Evolutionary conservation across 2,329 filamentous ascomycete species (phyloP).

Genomic region (Rosellinia necatrix): DNA sequence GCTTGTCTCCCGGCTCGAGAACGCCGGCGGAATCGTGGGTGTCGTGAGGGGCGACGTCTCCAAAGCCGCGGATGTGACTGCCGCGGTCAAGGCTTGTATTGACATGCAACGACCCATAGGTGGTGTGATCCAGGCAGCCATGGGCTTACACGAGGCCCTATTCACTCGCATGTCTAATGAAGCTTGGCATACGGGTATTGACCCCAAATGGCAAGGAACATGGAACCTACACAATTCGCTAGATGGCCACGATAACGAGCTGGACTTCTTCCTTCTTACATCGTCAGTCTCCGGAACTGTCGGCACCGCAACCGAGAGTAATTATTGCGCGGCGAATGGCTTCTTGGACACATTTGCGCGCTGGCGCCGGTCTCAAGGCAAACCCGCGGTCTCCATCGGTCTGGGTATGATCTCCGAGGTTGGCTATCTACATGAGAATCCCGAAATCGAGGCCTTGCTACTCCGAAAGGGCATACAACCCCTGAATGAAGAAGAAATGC

Average conservation of each 20-base stretch:
- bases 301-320: slow-evolving; percentile 40
- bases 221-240: slow-evolving; percentile 27
- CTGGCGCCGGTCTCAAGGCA: slow-evolving; percentile 32
- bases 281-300: slow-evolving; percentile 37
- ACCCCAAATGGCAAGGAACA: slow-evolving; percentile 25
- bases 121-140: slow-evolving; percentile 43
- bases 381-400: slow-evolving; percentile 31
- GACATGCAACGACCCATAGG: slow-evolving; percentile 23
- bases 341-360: slow-evolving; percentile 42
- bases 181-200: slow-evolving; percentile 30
- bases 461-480: slow-evolving; percentile 29
- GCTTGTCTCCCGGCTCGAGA: slow-evolving; percentile 24
- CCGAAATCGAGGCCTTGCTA: slow-evolving; percentile 26
- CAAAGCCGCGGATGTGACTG: slow-evolving; percentile 1
- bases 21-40: neutral
- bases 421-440: slow-evolving; percentile 41
- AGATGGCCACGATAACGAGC: neutral
- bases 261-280: slow-evolving; percentile 42
- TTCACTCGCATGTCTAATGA: slow-evolving; percentile 6
- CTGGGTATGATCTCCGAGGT: slow-evolving; percentile 43
- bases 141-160: slow-evolving; percentile 39
- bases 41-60: slow-evolving; percentile 26
- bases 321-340: slow-evolving; percentile 44
- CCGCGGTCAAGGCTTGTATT: neutral
- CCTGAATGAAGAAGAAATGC: slow-evolving; percentile 30